A percentile compares a stretch with the other conserved stretches of the same genome.
phyloP scores from a whole-genome alignment of 495 filamentous ascomycete genomes.

The Echria macrotheca region DNA sequence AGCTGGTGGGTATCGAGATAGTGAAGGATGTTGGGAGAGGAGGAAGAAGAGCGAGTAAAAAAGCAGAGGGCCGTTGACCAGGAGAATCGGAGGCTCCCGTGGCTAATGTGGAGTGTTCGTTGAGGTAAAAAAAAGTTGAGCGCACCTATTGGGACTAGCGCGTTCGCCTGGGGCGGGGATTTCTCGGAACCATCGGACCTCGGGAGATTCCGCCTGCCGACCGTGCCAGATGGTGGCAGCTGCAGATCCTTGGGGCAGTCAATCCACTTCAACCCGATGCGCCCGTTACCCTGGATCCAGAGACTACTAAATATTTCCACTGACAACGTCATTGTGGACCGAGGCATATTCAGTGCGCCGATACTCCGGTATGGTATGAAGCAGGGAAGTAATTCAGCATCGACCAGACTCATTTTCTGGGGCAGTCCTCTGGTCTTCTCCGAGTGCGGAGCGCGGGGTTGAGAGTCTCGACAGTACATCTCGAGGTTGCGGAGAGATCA shows the following conservation, averaged over 20 bases:
- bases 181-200: slow-evolving; percentile 24
- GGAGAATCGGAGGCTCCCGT: not conserved
- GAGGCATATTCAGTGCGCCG: no score
- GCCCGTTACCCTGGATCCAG: not conserved
- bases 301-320: no score
- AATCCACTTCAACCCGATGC: not conserved
- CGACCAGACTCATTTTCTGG: no score
- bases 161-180: slow-evolving; percentile 2
- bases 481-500: no score
- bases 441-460: no score
- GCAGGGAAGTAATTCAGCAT: no score
- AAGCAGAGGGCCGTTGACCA: slow-evolving; percentile 10
- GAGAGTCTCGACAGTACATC: no score
- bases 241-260: not conserved
- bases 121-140: slow-evolving; percentile 25
- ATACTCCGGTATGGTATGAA: no score
- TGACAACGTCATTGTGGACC: no score
- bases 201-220: slow-evolving; percentile 27
- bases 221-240: not conserved
- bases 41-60: slow-evolving; percentile 12
- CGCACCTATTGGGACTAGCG: slow-evolving; percentile 17
- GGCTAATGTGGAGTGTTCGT: slow-evolving; percentile 4
- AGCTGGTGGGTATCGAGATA: slow-evolving; percentile 5
- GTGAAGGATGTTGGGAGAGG: slow-evolving; percentile 5
- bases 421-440: no score